These are phyloP conservation scores for Scleromitrula shiraiana DNA, from an alignment of 2,329 filamentous ascomycete species.

Conservation along the genomic window DNA sequence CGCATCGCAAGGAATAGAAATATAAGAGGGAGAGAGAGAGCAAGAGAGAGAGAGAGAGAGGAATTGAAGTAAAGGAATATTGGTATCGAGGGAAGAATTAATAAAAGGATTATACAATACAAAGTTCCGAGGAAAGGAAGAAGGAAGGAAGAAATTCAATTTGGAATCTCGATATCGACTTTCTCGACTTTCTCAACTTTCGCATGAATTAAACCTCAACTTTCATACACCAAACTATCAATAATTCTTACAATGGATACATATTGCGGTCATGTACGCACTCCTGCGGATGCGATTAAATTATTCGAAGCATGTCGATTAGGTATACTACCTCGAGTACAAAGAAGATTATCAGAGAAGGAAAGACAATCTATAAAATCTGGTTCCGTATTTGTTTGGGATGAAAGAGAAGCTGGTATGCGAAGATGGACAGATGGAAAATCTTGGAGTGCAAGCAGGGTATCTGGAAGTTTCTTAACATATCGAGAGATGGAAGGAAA, in stretches of 20 bases:
- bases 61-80: neutral
- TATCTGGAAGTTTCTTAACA: constrained; percentile 94
- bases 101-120: too few relatives aligned
- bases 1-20: neutral
- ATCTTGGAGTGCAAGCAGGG: constrained; percentile 95
- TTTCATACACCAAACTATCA: constrained; percentile 7
- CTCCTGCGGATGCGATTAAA: constrained; percentile 94
- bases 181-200: neutral
- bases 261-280: constrained; percentile 89
- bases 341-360: constrained; percentile 94
- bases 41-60: too few relatives aligned
- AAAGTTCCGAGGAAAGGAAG: too few relatives aligned
- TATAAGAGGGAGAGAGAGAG: too few relatives aligned
- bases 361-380: constrained; percentile 93
- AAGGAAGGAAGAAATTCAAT: neutral
- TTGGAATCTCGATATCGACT: neutral
- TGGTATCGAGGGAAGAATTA: neutral
- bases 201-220: constrained; percentile 1
- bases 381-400: constrained; percentile 99
- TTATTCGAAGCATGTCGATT: constrained; percentile 95
- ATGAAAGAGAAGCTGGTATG: constrained; percentile 97
- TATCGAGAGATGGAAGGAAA: constrained; percentile 99
- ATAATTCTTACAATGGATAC: constrained; percentile 86
- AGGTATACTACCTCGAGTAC: constrained; percentile 82
- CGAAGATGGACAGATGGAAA: constrained; percentile 97